Evolutionary conservation across 148 eudicot species (phyloP), one percentile per base, ranked within the genome.

Genomic region (Nyssa sinensis): DNA sequence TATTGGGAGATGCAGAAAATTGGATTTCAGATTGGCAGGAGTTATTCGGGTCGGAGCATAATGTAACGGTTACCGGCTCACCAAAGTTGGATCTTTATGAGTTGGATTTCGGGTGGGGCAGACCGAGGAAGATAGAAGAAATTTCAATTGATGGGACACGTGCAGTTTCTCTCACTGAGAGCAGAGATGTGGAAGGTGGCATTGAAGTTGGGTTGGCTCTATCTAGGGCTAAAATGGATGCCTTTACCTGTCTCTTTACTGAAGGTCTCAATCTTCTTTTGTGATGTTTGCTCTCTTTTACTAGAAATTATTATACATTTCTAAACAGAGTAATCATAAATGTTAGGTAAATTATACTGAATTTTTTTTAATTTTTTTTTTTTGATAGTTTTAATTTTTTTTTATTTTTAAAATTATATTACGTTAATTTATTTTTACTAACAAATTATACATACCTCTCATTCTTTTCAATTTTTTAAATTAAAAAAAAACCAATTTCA

Each of bases 71-170:
- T 29, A 79, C 86, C 11, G 93, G 93, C 49, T 87, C 93, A 17
- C 90, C 91, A 0, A 89, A 85, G 73, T 73, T 86, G 72, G 64
- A 79, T 32, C 79, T 79, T 29, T 89, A 87, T 34, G 80, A 69
- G 34, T 63, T 78, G 53, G 89, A 89, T 79, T 87, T 89, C 61
- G 93, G 93, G 49, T 87, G 84, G 87, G 89, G 88, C 5, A 75
- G 62, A 31, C 85, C 88, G 0, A 76, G 33, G 71, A 87, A 85
- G 67, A 63, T 86, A 17, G 88, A 87, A 64, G 83, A 77, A 32
- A 65, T 85, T 30, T 78, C 81, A 21, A 79, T 87, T 49, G 88
- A 84, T 66, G 72, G 5, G 14, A 64, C 59, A 27, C 71, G 79
- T 72, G 80, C 82, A 11, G 71, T 89, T 24, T 85, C 89, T 21